Percentiles rank a stretch among this genome's conserved stretches.
phyloP scores from a whole-genome alignment of 805 yeast genomes.

The Myxozyma monticola region DNA sequence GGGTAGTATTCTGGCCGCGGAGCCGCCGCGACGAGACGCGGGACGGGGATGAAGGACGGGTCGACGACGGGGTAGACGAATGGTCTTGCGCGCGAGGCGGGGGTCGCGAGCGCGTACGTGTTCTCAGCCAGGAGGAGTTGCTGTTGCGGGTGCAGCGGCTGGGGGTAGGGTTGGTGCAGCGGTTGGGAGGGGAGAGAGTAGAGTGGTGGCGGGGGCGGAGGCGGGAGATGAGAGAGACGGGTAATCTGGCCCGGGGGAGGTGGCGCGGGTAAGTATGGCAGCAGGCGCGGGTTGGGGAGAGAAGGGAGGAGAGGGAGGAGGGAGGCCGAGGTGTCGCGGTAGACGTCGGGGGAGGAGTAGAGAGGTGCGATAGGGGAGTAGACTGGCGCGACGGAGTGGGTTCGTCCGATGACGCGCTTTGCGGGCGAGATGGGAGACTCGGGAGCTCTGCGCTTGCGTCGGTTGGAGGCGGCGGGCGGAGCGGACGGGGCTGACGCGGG shows the following conservation, averaged over 20 bases:
- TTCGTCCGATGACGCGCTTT: not conserved
- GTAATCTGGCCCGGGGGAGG: too few species aligned
- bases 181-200: not conserved
- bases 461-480: too few species aligned
- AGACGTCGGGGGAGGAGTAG: too few species aligned
- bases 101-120: not conserved
- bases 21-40: slow-evolving; percentile 3
- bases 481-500: not conserved
- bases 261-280: too few species aligned
- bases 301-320: too few species aligned
- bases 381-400: too few species aligned
- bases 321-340: too few species aligned
- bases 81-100: slow-evolving; percentile 10
- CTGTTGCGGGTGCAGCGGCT: not conserved
- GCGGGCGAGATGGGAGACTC: slow-evolving; percentile 3
- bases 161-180: not conserved
- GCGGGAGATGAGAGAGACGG: too few species aligned
- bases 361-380: too few species aligned
- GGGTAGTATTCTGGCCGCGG: not conserved
- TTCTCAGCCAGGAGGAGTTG: not conserved
- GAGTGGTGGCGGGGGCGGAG: not conserved
- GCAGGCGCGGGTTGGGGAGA: too few species aligned
- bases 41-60: slow-evolving; percentile 10
- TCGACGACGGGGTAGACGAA: slow-evolving; percentile 25
- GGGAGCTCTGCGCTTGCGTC: not conserved